These are phyloP conservation scores for Cordia subcordata DNA, from an alignment of 257 asterid species.

Conservation along the genomic window DNA sequence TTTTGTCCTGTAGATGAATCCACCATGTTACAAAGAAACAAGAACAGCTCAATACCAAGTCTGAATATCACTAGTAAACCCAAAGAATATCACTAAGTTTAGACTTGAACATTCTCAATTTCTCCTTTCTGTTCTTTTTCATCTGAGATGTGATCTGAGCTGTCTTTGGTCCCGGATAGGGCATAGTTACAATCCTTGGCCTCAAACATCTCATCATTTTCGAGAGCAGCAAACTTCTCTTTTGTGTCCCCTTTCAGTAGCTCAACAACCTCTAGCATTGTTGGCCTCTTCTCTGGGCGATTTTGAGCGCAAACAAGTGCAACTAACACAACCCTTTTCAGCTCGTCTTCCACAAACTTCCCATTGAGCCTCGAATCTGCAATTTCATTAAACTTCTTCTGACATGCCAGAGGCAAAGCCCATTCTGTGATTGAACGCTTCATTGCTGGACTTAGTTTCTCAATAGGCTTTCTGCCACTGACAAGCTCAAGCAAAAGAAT, in stretches of 20 bases:
- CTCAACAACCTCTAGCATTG: slow-evolving; percentile 17
- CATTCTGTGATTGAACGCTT: slow-evolving; percentile 21
- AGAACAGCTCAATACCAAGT: not conserved
- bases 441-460: slow-evolving; percentile 10
- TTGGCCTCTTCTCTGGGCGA: slow-evolving; percentile 23
- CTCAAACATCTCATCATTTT: slow-evolving; percentile 22
- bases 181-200: slow-evolving; percentile 3
- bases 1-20: no score
- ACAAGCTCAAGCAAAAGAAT: slow-evolving; percentile 26
- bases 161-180: slow-evolving; percentile 9
- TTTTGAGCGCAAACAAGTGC: slow-evolving; percentile 18
- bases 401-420: slow-evolving; percentile 23
- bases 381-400: slow-evolving; percentile 17
- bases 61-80: not conserved
- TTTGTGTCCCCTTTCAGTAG: slow-evolving; percentile 17
- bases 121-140: slow-evolving; percentile 14
- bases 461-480: slow-evolving; percentile 22
- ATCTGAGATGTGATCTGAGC: slow-evolving; percentile 19
- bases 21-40: no score
- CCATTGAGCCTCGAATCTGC: slow-evolving; percentile 21
- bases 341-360: slow-evolving; percentile 17
- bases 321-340: slow-evolving; percentile 18
- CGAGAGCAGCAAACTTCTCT: slow-evolving; percentile 18
- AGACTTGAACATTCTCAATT: slow-evolving; percentile 14
- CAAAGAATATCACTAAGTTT: not conserved